Evolutionary conservation across 2,329 filamentous ascomycete genomes (phyloP), one percentile per base, ranked within the genome.

Genomic region (Fusarium foetens): DNA sequence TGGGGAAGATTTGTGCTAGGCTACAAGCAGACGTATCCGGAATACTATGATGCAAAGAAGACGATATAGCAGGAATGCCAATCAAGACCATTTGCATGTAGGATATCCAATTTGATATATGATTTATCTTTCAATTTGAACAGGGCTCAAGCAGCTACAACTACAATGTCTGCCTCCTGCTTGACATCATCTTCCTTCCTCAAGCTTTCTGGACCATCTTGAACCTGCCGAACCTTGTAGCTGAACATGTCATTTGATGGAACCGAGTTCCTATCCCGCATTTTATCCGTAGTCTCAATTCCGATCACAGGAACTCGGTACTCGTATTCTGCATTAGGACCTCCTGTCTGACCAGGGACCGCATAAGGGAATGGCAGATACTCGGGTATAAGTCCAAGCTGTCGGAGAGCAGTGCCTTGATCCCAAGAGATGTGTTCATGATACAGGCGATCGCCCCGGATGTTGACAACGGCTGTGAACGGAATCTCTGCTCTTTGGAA

Each of bases 391-490:
- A 91, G 71, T 0, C 87, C 89, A 8, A 90, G 75, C 75, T 91
- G 90, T 16, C 86, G 80, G 16, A 93, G 79, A 12, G 88, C 88
- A 1, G 88, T 91, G 0, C 85, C 89, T 75, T 92, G 90, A 63
- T 93, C 91, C 91, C 91, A 93, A 11, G 87, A 84, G 14, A 93
- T 90, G 68, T 92, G 90, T 75, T 93, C 91, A 63, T 92, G 89
- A 66, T 88, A 90, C 2, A 93, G 78, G 2, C 88, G 84, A 58
- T 91, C 90, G 3, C 90, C 91, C 0, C 90, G 84, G 60, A 93
- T 84, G 41, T 89, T 89, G 2, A 92, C 90, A 6, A 93, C 84
- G 5, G 86, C 86, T 0, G 89, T 90, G 57, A 92, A 86, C 0
- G 90, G 88, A 23, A 93, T 83, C 48, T 88, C 83, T 16, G 91